A percentile compares a stretch with the other conserved stretches of the same genome.
Conservation (phyloP, 768 basidiomycete species). For the Ephemerocybe angulata region DNA sequence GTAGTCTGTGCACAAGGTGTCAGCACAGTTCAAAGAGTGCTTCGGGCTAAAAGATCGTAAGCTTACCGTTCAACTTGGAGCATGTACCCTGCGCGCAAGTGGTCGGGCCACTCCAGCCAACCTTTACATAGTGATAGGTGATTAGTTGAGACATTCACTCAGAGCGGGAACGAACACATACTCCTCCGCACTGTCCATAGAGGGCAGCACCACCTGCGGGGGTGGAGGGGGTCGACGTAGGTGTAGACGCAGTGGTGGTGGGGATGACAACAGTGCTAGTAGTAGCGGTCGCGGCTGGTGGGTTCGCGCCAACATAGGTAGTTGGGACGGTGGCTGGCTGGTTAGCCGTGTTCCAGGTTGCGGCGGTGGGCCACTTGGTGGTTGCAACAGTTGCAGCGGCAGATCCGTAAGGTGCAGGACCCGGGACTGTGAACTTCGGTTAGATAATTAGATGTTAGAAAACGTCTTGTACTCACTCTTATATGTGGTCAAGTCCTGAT, state of each 20-base stretch:
- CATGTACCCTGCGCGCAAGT: slow-evolving; percentile 26
- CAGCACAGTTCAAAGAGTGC: too few species aligned
- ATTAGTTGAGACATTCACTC: background rate
- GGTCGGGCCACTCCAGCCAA: slow-evolving; percentile 45
- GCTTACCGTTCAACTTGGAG: slow-evolving; percentile 3
- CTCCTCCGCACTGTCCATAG: slow-evolving; percentile 53
- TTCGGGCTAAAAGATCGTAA: background rate
- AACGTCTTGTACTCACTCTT: slow-evolving; percentile 24
- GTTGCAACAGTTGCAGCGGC: slow-evolving; percentile 37
- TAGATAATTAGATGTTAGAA: background rate
- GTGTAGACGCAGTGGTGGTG: slow-evolving; percentile 19
- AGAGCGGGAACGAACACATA: slow-evolving; percentile 1
- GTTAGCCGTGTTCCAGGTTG: slow-evolving; percentile 47
- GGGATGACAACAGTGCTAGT: slow-evolving; percentile 13
- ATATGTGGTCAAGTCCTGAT: slow-evolving; percentile 39
- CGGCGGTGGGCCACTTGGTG: slow-evolving; percentile 42
- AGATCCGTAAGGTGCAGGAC: slow-evolving; percentile 41
- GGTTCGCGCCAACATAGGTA: slow-evolving; percentile 7
- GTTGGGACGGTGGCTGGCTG: slow-evolving; percentile 47
- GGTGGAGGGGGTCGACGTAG: slow-evolving; percentile 27
- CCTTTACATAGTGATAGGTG: background rate
- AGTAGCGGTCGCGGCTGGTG: slow-evolving; percentile 13
- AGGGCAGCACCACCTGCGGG: slow-evolving; percentile 37
- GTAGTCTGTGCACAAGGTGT: background rate
- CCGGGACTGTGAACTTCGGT: slow-evolving; percentile 33